Evolutionary conservation across 164 flowering plant genomes (phyloP).

Genomic region (grape (Vitis vinifera)): ASM3070453v1 NC_081808.1:4943001-4943500

Average conservation of each 20-base stretch:
- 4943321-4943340: neutral
- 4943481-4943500: too few species aligned
- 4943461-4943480: too few species aligned
- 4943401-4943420: too few species aligned
- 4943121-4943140: neutral
- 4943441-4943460: too few species aligned
- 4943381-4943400: too few species aligned
- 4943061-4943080: too few species aligned
- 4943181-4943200: slow-evolving; percentile 81
- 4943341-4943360: neutral
- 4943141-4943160: slow-evolving; percentile 91
- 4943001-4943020: too few species aligned
- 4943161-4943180: slow-evolving; percentile 81
- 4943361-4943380: neutral
- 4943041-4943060: too few species aligned
- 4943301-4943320: neutral
- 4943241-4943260: slow-evolving; percentile 91
- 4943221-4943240: slow-evolving; percentile 94
- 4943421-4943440: too few species aligned
- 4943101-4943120: neutral
- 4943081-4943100: too few species aligned
- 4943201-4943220: slow-evolving; percentile 92
- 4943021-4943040: too few species aligned
- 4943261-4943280: slow-evolving; percentile 45
- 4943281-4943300: neutral